phyloP scores from a whole-genome alignment of 352 stramenopile species.

The Phytophthora chlamydospora region DNA sequence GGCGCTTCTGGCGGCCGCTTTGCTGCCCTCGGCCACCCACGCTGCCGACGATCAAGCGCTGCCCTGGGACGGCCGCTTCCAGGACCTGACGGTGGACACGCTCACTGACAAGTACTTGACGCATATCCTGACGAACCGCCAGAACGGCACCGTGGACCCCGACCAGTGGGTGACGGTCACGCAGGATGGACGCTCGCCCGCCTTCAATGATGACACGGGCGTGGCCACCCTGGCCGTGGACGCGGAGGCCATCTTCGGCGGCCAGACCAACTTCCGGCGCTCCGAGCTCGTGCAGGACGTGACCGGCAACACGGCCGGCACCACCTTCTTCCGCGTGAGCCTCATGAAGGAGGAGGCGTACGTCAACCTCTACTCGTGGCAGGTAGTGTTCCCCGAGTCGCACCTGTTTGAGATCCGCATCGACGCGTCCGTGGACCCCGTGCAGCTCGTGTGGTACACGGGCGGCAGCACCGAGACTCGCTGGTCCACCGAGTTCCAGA shows the following conservation, averaged over 20 bases:
- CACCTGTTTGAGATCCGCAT: slow-evolving; percentile 69
- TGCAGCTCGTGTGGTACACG: slow-evolving; percentile 63
- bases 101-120: slow-evolving; percentile 64
- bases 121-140: slow-evolving; percentile 71
- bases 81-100: slow-evolving; percentile 58
- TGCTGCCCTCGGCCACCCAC: slow-evolving; percentile 19
- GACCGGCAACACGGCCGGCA: slow-evolving; percentile 37
- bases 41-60: slow-evolving; percentile 45
- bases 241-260: slow-evolving; percentile 58
- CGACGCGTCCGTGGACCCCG: slow-evolving; percentile 53
- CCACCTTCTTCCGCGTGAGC: slow-evolving; percentile 69
- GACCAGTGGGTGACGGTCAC: slow-evolving; percentile 58
- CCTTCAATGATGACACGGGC: slow-evolving; percentile 67
- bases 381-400: slow-evolving; percentile 67
- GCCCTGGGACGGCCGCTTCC: slow-evolving; percentile 62
- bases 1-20: slow-evolving; percentile 18
- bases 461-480: slow-evolving; percentile 49
- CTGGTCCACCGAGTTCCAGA: slow-evolving; percentile 59
- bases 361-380: slow-evolving; percentile 55
- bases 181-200: slow-evolving; percentile 47
- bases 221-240: slow-evolving; percentile 67
- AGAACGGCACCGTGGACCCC: slow-evolving; percentile 45
- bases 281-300: slow-evolving; percentile 74
- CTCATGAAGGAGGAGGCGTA: slow-evolving; percentile 55
- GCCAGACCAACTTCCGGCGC: slow-evolving; percentile 67